Base-by-base conservation (phyloP, 306 rosid genomes). In the Castanopsis chinensis region DNA sequence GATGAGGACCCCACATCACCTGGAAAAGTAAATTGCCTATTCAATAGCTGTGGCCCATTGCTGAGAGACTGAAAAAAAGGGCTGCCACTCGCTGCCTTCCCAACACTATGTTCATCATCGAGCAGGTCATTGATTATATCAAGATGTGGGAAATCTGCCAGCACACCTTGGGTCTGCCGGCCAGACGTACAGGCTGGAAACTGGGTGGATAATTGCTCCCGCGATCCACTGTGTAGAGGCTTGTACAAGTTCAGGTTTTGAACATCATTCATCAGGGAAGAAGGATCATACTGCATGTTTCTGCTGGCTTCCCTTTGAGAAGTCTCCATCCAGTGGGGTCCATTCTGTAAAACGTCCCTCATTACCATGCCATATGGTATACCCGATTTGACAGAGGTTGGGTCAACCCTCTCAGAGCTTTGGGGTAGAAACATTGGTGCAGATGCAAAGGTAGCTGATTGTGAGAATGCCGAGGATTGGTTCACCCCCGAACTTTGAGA, bases 121-220 rank as follows among this genome's bases (percentile, higher is more conserved):
- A 96, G 98, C 75, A 96, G 89, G 79, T 93, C 99, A 79, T 96
- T 96, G 84, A 96, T 96, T 71, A 96, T 93, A 82, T 96, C 99
- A 32, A 96, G 93, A 85, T 96, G 98, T 2, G 99, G 99, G 81
- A 96, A 96, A 74, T 96, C 98, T 4, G 85, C 89, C 70, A 87
- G 76, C 68, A 87, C 78, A 52, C 93, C 97, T 90, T 86, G 98
- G 77, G 74, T 76, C 74, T 86, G 93, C 35, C 88, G 96, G 74
- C 97, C 92, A 0, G 97, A 90, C 4, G 93, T 80, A 80, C 97
- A 74, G 21, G 93, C 89, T 10, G 85, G 73, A 77, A 87, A 81
- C 73, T 92, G 91, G 0, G 90, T 53, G 2, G 87, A 32, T 68
- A 90, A 61, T 27, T 85, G 84, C 8, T 89, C 90, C 73, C 63